A percentile compares a stretch with the other conserved stretches of the same genome.
Evolutionary conservation across 768 basidiomycete genomes (phyloP).

Genomic region (Russula sp.): DNA sequence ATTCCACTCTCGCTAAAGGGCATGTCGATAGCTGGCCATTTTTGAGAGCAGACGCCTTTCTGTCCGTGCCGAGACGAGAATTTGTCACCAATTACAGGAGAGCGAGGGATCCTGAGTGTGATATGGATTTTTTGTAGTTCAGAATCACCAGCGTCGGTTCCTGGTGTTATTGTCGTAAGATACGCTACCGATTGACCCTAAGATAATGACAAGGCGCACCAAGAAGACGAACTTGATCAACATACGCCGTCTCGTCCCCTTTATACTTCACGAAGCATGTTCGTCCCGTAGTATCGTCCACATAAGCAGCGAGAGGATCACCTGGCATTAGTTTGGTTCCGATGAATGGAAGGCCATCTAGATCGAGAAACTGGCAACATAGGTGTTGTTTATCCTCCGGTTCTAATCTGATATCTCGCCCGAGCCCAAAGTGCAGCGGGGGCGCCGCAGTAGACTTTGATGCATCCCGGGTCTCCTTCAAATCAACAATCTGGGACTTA

Average conservation of each 20-base stretch:
- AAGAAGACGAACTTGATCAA: constrained; percentile 87
- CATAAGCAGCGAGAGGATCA: constrained; percentile 79
- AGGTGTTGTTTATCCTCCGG: constrained; percentile 44
- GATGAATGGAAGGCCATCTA: constrained; percentile 79
- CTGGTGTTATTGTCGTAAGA: constrained; percentile 34
- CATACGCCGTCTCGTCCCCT: constrained; percentile 85
- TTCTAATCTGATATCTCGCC: constrained; percentile 57
- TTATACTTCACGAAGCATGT: constrained; percentile 94
- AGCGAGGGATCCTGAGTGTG: constrained; percentile 86
- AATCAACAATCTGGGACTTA: constrained; percentile 88
- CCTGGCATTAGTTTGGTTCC: constrained; percentile 67
- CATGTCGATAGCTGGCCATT: constrained; percentile 98
- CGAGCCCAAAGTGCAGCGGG: constrained; percentile 86
- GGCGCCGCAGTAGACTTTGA: constrained; percentile 50
- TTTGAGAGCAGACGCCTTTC: constrained; percentile 99
- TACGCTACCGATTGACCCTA: neutral
- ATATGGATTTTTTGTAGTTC: constrained; percentile 92
- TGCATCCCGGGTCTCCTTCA: constrained; percentile 72
- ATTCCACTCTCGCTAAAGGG: constrained; percentile 98
- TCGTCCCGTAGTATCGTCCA: constrained; percentile 75
- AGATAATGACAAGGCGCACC: constrained; percentile 41
- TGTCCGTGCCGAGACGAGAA: constrained; percentile 99
- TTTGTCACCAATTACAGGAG: constrained; percentile 98
- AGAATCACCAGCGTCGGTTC: constrained; percentile 78
- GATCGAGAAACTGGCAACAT: constrained; percentile 53